Evolutionary conservation across 2,329 filamentous ascomycete genomes (phyloP).

Genomic region (Metarhizium brunneum): DNA sequence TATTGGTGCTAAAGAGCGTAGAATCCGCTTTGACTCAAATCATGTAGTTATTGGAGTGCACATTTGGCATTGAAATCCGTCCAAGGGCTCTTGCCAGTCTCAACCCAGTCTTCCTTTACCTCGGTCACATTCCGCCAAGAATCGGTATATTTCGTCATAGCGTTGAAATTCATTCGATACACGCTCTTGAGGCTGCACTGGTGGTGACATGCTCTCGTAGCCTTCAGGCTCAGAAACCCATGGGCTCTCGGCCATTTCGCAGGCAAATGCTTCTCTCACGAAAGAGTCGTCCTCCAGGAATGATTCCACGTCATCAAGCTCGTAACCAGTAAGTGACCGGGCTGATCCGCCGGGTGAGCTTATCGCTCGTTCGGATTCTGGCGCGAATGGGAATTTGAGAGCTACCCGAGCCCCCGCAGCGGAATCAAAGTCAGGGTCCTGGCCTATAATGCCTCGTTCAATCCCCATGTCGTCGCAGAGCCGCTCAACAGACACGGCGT

Average conservation of each 20-base stretch:
- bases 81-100: neutral
- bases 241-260: slow-evolving; percentile 33
- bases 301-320: slow-evolving; percentile 26
- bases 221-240: slow-evolving; percentile 40
- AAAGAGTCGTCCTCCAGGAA: slow-evolving; percentile 25
- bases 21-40: slow-evolving; percentile 3
- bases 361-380: slow-evolving; percentile 32
- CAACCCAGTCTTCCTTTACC: slow-evolving; percentile 23
- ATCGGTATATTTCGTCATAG: slow-evolving; percentile 47
- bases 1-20: slow-evolving; percentile 15
- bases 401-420: slow-evolving; percentile 63
- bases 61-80: neutral
- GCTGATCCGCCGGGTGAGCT: slow-evolving; percentile 40
- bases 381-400: slow-evolving; percentile 79
- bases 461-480: slow-evolving; percentile 86
- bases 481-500: slow-evolving; percentile 69
- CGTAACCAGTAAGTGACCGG: slow-evolving; percentile 33
- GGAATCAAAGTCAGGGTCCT: slow-evolving; percentile 66
- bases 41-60: neutral
- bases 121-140: slow-evolving; percentile 48
- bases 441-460: slow-evolving; percentile 64
- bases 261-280: slow-evolving; percentile 29
- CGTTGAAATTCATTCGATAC: slow-evolving; percentile 43
- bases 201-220: slow-evolving; percentile 42
- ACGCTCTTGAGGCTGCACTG: slow-evolving; percentile 33